These are phyloP conservation scores for Diaporthe sp. DNA, from an alignment of 2,329 filamentous ascomycete genomes.

Conservation along the genomic window DNA sequence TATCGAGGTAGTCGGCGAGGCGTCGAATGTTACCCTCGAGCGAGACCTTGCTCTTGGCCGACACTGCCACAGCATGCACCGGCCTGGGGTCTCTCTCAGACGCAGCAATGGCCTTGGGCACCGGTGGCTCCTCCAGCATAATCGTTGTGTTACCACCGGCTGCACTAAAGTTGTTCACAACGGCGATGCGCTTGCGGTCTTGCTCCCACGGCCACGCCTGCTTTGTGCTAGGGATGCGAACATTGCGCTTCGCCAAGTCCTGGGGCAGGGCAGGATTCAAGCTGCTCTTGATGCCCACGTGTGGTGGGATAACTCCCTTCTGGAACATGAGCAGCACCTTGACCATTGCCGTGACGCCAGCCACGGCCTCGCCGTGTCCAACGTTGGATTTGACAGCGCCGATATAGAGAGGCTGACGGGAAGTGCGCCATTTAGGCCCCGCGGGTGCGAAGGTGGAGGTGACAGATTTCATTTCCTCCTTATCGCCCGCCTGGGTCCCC, in stretches of 20 bases:
- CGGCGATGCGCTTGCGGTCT: not conserved
- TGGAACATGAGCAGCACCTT: slow-evolving; percentile 63
- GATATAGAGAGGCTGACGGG: slow-evolving; percentile 26
- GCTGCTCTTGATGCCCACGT: slow-evolving; percentile 57
- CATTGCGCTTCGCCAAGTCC: not conserved
- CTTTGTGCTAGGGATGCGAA: too few species aligned
- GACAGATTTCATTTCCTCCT: too few species aligned
- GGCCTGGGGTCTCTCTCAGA: too few species aligned
- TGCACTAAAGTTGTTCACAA: slow-evolving; percentile 25
- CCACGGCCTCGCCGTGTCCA: slow-evolving; percentile 59
- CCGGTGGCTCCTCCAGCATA: not conserved
- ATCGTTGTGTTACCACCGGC: slow-evolving; percentile 21
- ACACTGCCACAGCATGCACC: not conserved
- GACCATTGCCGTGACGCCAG: slow-evolving; percentile 54
- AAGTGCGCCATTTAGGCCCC: too few species aligned
- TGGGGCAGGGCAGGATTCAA: not conserved
- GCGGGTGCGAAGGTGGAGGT: too few species aligned
- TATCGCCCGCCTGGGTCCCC: too few species aligned
- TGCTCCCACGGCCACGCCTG: not conserved
- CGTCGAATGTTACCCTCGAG: not conserved
- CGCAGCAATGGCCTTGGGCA: too few species aligned
- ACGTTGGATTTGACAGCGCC: slow-evolving; percentile 56
- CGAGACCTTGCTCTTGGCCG: not conserved
- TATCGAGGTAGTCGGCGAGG: not conserved
- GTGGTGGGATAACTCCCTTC: slow-evolving; percentile 59